phyloP scores from a whole-genome alignment of 1,284 basidiomycete species.

The Moesziomyces parantarcticus region DNA sequence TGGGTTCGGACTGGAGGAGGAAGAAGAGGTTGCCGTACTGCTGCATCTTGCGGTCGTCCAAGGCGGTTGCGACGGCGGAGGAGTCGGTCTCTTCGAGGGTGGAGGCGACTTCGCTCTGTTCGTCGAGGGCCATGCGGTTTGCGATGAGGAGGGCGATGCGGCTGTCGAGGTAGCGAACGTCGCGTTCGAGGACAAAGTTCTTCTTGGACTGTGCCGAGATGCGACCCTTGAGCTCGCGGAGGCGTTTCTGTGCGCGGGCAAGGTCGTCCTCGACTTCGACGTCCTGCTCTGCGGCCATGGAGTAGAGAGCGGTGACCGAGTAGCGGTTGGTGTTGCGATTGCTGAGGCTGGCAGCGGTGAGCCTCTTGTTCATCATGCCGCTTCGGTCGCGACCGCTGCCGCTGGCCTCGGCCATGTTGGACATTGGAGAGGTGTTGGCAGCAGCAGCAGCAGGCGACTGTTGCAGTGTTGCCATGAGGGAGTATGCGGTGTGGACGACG shows the following conservation, averaged over 20 bases:
- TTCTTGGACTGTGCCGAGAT: conserved; percentile 99
- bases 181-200: conserved; percentile 97
- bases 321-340: conserved; percentile 90
- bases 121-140: conserved; percentile 95
- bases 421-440: conserved; percentile 5
- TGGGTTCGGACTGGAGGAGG: conserved; percentile 94
- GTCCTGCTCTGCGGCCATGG: conserved; percentile 98
- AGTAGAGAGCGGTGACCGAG: conserved; percentile 93
- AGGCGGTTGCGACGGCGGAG: conserved; percentile 70
- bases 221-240: conserved; percentile 94
- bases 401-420: conserved; percentile 34
- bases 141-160: conserved; percentile 97
- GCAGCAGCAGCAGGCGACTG: conserved; percentile 18
- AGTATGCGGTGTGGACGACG: too few species aligned
- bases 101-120: conserved; percentile 74
- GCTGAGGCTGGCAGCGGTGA: conserved; percentile 50
- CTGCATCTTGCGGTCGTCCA: conserved; percentile 90
- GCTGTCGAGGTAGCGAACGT: conserved; percentile 97
- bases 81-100: conserved; percentile 86
- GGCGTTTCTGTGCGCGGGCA: conserved; percentile 91
- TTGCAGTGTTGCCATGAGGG: conserved; percentile 38
- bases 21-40: conserved; percentile 99
- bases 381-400: conserved; percentile 36
- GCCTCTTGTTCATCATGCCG: conserved; percentile 42
- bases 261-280: conserved; percentile 98